A percentile compares a stretch with the other conserved stretches of the same genome.
These are phyloP conservation scores for Roridomyces roridus DNA, from an alignment of 768 basidiomycete species.

Conservation along the genomic window DNA sequence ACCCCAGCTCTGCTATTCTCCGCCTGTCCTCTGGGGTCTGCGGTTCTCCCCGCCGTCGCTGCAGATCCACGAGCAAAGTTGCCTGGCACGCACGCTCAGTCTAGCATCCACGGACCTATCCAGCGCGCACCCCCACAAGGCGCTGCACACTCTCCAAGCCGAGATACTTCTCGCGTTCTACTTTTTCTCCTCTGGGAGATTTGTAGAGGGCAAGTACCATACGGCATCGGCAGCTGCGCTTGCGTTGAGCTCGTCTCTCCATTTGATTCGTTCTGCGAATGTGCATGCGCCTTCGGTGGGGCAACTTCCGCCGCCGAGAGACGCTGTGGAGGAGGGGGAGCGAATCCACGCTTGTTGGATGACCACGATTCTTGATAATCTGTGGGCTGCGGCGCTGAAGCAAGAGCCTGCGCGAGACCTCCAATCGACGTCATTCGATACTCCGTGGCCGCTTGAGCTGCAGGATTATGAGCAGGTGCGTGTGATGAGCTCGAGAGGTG, in stretches of 20 bases:
- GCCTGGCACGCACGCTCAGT: constrained; percentile 49
- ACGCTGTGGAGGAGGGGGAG: constrained; percentile 43
- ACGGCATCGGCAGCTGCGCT: constrained; percentile 42
- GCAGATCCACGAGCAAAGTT: constrained; percentile 33
- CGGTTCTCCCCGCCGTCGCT: constrained; percentile 37
- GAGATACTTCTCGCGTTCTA: constrained; percentile 63
- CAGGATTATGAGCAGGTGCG: constrained; percentile 42
- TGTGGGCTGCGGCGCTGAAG: constrained; percentile 50
- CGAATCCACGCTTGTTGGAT: constrained; percentile 45
- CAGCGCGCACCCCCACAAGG: constrained; percentile 43
- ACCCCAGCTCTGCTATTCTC: constrained; percentile 43
- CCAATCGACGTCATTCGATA: constrained; percentile 29
- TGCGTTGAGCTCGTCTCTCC: constrained; percentile 41
- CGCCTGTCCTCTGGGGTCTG: constrained; percentile 46
- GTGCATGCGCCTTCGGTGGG: constrained; percentile 40
- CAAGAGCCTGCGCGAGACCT: constrained; percentile 33
- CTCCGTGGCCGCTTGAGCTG: constrained; percentile 45
- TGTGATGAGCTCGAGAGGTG: not conserved
- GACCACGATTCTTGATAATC: constrained; percentile 37
- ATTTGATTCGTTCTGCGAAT: constrained; percentile 34
- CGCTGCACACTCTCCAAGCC: constrained; percentile 56
- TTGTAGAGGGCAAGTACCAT: constrained; percentile 52
- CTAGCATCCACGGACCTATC: constrained; percentile 45
- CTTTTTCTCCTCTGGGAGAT: constrained; percentile 56
- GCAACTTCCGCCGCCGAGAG: constrained; percentile 27